Evolutionary conservation across 2,329 filamentous ascomycete genomes (phyloP), one percentile per base, ranked within the genome.

Genomic region (Aaosphaeria arxii): DNA sequence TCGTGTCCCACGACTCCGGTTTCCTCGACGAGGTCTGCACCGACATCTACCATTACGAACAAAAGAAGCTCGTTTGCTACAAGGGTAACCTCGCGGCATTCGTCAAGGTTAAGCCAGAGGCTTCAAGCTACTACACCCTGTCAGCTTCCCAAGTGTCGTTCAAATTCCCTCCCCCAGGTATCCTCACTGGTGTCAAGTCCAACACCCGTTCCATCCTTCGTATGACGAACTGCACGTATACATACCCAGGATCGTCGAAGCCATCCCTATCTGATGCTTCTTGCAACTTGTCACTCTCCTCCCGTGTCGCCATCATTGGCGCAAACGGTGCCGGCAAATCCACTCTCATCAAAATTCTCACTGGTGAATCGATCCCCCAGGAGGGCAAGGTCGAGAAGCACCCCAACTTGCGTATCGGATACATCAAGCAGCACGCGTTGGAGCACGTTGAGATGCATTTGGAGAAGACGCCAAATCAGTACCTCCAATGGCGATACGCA

Each of bases 381-480:
- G 74, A 74, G 17, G 94, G 94, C 54, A 89, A 85, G 69, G 94
- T 99, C 28, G 91, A 97, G 79, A 97, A 97, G 79, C 94, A 99
- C 71, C 94, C 94, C 58, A 99, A 99, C 72, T 76, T 99, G 66
- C 91, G 94, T 80, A 96, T 99, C 63, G 94, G 94, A 46, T 99
- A 99, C 78, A 97, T 99, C 78, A 97, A 97, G 78, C 94, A 99
- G 77, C 94, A 99, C 73, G 94, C 94, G 40, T 81, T 99, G 9
- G 94, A 99, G 79, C 94, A 99, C 83, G 94, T 99, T 7, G 92
- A 99, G 76, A 96, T 96, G 92, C 94, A 99, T 68, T 79, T 97
- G 60, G 94, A 99, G 74, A 99, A 99, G 83, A 99, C 94, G 0
- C 94, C 94, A 38, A 97, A 96, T 71, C 94, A 99, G 74, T 99